Base-by-base conservation (phyloP, 257 asterid species). In the Catharanthus roseus region DNA sequence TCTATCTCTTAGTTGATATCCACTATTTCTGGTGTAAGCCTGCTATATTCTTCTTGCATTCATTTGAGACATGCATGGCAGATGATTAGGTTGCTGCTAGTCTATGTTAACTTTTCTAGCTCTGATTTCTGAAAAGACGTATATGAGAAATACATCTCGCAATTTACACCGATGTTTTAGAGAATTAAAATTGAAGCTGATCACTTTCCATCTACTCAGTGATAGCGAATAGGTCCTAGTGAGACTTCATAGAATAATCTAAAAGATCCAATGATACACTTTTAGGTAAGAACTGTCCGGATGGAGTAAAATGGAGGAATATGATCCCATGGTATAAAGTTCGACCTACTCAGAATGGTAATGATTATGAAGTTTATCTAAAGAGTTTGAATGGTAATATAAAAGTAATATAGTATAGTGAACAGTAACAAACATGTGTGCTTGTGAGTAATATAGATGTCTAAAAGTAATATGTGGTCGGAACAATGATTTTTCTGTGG, bases 31-130 rank as follows among this genome's bases (percentile, higher is more conserved):
- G n/a, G n/a, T n/a, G n/a, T 51, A 3, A 6, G 44, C 65, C 0
- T 72, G 69, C 47, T 45, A 24, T 33, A 5, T 44, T 29, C 47
- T 45, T 53, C 69, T 71, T 55, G 28, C 66, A 54, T 23, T 29
- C 39, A 5, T 54, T 70, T 19, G 18, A 6, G 11, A 57, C n/a
- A 56, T 28, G 10, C 24, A 28, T 60, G 26, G 23, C 5, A 9
- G 47, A 24, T 34, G 23, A 58, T 58, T 42, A 9, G 23, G 33
- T 58, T 10, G 44, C 5, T 58, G 3, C 38, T 45, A 45, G 31
- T 41, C 38, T 62, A 62, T n/a, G 18, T 34, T 42, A 58, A 6
- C n/a, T 51, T 54, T 54, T 54, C 60, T 23, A 5, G 10, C 29
- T n/a, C 60, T 54, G 23, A 62, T 23, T 53, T n/a, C 36, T 1